phyloP scores from a whole-genome alignment of 768 basidiomycete species.

The Boletus rufocinnamomeus region DNA sequence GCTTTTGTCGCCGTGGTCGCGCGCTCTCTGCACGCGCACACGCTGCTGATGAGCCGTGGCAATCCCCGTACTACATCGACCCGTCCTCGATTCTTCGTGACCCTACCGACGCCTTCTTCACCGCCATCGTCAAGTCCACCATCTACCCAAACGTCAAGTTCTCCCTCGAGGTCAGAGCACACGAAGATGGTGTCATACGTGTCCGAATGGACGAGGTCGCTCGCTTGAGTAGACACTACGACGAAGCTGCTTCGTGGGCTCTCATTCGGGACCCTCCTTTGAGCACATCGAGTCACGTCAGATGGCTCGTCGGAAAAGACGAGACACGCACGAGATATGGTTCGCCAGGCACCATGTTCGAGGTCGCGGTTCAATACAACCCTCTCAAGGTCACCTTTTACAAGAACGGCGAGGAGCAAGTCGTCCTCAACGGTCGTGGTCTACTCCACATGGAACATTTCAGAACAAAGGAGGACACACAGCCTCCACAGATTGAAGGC shows the following conservation, averaged over 20 bases:
- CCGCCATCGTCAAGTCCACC: conserved; percentile 73
- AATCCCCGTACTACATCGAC: conserved; percentile 84
- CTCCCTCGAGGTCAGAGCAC: conserved; percentile 77
- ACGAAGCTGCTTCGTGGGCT: conserved; percentile 92
- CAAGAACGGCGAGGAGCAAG: conserved; percentile 75
- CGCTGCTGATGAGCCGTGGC: conserved; percentile 61
- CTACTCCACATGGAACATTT: conserved; percentile 99
- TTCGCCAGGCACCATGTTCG: conserved; percentile 56
- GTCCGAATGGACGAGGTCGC: conserved; percentile 89
- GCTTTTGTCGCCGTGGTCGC: conserved; percentile 92
- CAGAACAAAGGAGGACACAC: conserved; percentile 57
- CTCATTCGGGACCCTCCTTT: conserved; percentile 70
- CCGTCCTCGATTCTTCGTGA: conserved; percentile 51
- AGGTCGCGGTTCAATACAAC: conserved; percentile 69
- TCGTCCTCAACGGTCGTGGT: conserved; percentile 86
- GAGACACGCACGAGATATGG: conserved; percentile 68
- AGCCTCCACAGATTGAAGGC: conserved; percentile 41
- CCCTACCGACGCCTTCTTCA: conserved; percentile 60
- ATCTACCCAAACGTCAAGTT: conserved; percentile 87
- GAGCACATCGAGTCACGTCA: conserved; percentile 47
- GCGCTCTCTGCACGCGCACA: conserved; percentile 75
- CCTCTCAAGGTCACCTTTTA: conserved; percentile 77
- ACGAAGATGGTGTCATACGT: conserved; percentile 87
- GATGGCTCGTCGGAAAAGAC: conserved; percentile 68
- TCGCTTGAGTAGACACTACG: conserved; percentile 80